Conservation (phyloP, 148 eudicot genomes). For the Cornus suecica region DNA sequence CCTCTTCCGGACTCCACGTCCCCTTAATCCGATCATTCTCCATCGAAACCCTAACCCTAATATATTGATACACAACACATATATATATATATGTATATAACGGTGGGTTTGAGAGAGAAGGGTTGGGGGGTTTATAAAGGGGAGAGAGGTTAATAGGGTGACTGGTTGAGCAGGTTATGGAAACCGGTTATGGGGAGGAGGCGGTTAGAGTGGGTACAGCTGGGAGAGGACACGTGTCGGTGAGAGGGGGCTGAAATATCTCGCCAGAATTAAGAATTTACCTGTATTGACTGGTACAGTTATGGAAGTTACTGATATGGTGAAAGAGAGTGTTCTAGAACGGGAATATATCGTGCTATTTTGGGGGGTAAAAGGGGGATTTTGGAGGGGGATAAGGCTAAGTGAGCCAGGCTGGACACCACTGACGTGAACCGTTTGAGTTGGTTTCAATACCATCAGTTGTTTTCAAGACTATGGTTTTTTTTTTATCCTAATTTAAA, state of each 20-base stretch:
- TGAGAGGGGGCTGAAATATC: neutral
- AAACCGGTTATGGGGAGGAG: slow-evolving; percentile 18
- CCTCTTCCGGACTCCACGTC: slow-evolving; percentile 75
- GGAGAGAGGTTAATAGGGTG: slow-evolving; percentile 17
- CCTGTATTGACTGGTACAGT: neutral
- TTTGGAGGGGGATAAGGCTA: neutral
- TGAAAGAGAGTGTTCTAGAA: neutral
- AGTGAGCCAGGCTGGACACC: neutral
- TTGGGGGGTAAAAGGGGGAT: neutral
- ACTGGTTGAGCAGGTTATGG: slow-evolving; percentile 27
- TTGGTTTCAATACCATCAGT: no score
- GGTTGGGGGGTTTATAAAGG: slow-evolving; percentile 16
- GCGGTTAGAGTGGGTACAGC: slow-evolving; percentile 21
- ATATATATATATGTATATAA: neutral
- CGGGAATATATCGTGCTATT: neutral
- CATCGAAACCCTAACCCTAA: slow-evolving; percentile 26
- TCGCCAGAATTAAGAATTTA: slow-evolving; percentile 3
- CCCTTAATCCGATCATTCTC: slow-evolving; percentile 48
- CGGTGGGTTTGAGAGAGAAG: neutral
- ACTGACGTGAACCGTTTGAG: neutral
- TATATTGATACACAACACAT: no score
- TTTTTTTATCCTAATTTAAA: no score
- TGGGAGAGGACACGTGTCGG: slow-evolving; percentile 19
- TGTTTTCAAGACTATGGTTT: no score
- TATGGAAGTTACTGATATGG: neutral